Conservation (phyloP, 2,329 filamentous ascomycete genomes). For the Claviceps pazoutovae region DNA sequence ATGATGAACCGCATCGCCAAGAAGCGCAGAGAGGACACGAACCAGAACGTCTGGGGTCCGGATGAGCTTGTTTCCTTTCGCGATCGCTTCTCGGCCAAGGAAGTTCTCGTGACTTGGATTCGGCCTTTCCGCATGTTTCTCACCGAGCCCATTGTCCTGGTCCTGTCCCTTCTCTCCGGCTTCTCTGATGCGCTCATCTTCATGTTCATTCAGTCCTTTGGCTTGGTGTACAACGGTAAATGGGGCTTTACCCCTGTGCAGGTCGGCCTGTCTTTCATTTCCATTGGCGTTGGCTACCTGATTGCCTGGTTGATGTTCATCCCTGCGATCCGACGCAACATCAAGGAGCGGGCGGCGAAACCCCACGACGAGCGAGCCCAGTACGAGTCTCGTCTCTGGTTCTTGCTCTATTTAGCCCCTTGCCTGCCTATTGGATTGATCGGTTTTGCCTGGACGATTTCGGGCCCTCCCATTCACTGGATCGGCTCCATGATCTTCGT, state of each 20-base stretch:
- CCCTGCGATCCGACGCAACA: slow-evolving; percentile 40
- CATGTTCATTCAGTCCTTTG: slow-evolving; percentile 61
- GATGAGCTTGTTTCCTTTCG: slow-evolving; percentile 52
- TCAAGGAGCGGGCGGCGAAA: slow-evolving; percentile 33
- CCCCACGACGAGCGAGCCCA: slow-evolving; percentile 45
- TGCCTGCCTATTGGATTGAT: slow-evolving; percentile 53
- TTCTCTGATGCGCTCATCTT: slow-evolving; percentile 67
- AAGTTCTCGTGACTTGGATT: slow-evolving; percentile 42
- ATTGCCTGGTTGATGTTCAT: slow-evolving; percentile 47
- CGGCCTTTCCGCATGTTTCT: slow-evolving; percentile 62
- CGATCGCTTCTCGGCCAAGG: slow-evolving; percentile 42
- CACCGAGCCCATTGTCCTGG: slow-evolving; percentile 60
- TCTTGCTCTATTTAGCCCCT: slow-evolving; percentile 47
- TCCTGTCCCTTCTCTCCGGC: slow-evolving; percentile 54
- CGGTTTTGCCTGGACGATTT: slow-evolving; percentile 54
- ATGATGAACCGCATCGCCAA: slow-evolving; percentile 71
- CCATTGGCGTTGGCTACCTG: slow-evolving; percentile 53
- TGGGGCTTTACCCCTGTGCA: slow-evolving; percentile 47
- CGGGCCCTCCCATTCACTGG: slow-evolving; percentile 52
- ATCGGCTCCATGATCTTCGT: slow-evolving; percentile 52
- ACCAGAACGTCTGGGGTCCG: slow-evolving; percentile 54
- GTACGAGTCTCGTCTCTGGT: slow-evolving; percentile 54
- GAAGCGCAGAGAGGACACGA: slow-evolving; percentile 47
- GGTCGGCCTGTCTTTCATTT: slow-evolving; percentile 48
- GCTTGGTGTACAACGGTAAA: slow-evolving; percentile 47